These are phyloP conservation scores for Pseudogymnoascus pannorum DNA, from an alignment of 2,329 filamentous ascomycete genomes.

Conservation along the genomic window DNA sequence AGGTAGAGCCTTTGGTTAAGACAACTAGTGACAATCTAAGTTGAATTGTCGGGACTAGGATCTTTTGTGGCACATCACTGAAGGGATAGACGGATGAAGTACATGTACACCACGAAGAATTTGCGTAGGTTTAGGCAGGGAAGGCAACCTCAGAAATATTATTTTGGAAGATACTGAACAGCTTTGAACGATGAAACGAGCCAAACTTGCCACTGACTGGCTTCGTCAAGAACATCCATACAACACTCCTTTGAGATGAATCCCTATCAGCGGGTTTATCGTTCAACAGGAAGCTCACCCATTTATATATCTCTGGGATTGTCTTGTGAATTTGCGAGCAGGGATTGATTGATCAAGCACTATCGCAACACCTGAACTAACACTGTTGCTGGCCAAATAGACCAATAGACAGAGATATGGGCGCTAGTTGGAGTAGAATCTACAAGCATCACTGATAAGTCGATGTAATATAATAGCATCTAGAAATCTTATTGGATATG, in stretches of 20 bases:
- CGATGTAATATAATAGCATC: background rate
- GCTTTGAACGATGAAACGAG: background rate
- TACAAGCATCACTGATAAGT: background rate
- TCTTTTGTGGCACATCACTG: background rate
- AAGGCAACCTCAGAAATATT: background rate
- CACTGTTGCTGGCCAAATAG: background rate
- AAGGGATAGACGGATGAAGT: background rate
- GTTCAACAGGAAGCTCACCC: background rate
- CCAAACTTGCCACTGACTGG: background rate
- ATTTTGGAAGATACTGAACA: background rate
- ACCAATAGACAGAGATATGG: background rate
- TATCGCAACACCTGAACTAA: background rate
- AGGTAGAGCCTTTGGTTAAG: slow-evolving; percentile 22
- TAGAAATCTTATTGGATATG: slow-evolving; percentile 6
- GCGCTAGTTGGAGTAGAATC: too few relatives aligned
- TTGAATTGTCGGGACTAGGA: background rate
- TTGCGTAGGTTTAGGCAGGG: background rate
- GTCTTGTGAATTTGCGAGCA: background rate
- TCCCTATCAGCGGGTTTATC: background rate
- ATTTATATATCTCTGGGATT: background rate
- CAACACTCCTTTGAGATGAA: background rate
- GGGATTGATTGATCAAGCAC: background rate
- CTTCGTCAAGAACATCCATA: background rate
- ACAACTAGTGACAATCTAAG: background rate
- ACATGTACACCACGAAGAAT: background rate